These are phyloP conservation scores for Blumeriella jaapii DNA, from an alignment of 2,329 filamentous ascomycete species.

Conservation along the genomic window DNA sequence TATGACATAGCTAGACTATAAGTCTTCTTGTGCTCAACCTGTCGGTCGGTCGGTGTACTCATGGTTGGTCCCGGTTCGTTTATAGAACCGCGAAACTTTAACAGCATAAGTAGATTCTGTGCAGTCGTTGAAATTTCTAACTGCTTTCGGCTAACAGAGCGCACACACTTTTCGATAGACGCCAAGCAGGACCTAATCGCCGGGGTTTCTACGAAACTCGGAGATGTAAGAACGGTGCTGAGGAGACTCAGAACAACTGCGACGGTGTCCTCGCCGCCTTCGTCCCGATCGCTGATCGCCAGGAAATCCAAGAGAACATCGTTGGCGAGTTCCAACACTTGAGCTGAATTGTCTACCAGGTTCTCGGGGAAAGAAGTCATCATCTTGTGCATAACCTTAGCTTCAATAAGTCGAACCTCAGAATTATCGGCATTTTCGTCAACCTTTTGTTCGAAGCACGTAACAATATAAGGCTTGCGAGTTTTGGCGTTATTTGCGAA, in stretches of 20 bases:
- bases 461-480: slow-evolving; percentile 14
- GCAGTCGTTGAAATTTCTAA: slow-evolving; percentile 40
- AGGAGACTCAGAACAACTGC: slow-evolving; percentile 47
- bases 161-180: slow-evolving; percentile 38
- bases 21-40: slow-evolving; percentile 48
- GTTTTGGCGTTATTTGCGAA: slow-evolving; percentile 28
- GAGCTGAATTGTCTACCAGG: slow-evolving; percentile 50
- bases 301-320: slow-evolving; percentile 39
- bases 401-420: slow-evolving; percentile 39
- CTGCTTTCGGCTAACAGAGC: slow-evolving; percentile 30
- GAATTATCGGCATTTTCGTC: slow-evolving; percentile 29
- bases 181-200: slow-evolving; percentile 30
- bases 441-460: slow-evolving; percentile 26
- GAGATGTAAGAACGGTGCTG: slow-evolving; percentile 46
- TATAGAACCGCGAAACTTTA: slow-evolving; percentile 44
- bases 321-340: slow-evolving; percentile 51
- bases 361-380: slow-evolving; percentile 51
- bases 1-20: slow-evolving; percentile 54
- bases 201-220: slow-evolving; percentile 40
- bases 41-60: slow-evolving; percentile 29
- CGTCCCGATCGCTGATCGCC: slow-evolving; percentile 30
- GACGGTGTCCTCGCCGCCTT: slow-evolving; percentile 37
- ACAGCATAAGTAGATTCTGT: slow-evolving; percentile 41
- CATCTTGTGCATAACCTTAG: slow-evolving; percentile 53
- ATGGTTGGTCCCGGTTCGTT: slow-evolving; percentile 28